Evolutionary conservation across 1,284 basidiomycete genomes (phyloP), one percentile per base, ranked within the genome.

Genomic region (Flammula alnicola): DNA sequence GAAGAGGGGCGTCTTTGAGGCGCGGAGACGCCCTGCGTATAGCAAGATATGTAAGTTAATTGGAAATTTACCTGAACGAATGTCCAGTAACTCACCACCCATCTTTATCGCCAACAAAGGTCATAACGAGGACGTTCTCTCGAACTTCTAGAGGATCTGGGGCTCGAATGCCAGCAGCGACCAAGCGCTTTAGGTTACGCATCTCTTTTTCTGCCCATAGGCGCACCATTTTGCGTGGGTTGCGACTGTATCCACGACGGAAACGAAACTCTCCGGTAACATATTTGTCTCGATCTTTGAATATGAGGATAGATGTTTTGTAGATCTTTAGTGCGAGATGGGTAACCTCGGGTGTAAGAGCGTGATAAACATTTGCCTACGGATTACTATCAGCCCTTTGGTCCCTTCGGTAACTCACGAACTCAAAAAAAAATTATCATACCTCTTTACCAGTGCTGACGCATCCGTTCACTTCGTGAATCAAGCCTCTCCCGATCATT

Each of bases 201-300:
- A 98, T 90, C 69, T 99, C 97, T 72, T 99, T 99, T 70, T 99
- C 97, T 0, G 97, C 97, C 97, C 97, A 99, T 5, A 99, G 74
- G 9, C 93, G 83, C 12, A 99, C 96, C 96, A 99, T 99, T 73
- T 99, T 99, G 31, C 97, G 84, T 7, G 97, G 96, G 65, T 99
- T 99, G 58, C 88, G 86, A 57, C 88, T 88, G 69, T 99, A 99
- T 5, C 96, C 96, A 55, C 90, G 83, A 30, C 93, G 81, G 74
- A 99, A 99, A 7, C 97, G 87, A 64, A 91, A 90, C 67, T 99
- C 97, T 40, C 88, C 88, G 0, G 86, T 83, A 26, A 98, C 95
- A 68, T 98, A 98, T 50, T 91, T 89, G 65, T 97, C 94, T 9
- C 97, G 86, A 62, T 98, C 93, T 68, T 98, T 97, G 79, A 99